phyloP scores from a whole-genome alignment of 352 stramenopile species.

The Globisporangium iwayamae region DNA sequence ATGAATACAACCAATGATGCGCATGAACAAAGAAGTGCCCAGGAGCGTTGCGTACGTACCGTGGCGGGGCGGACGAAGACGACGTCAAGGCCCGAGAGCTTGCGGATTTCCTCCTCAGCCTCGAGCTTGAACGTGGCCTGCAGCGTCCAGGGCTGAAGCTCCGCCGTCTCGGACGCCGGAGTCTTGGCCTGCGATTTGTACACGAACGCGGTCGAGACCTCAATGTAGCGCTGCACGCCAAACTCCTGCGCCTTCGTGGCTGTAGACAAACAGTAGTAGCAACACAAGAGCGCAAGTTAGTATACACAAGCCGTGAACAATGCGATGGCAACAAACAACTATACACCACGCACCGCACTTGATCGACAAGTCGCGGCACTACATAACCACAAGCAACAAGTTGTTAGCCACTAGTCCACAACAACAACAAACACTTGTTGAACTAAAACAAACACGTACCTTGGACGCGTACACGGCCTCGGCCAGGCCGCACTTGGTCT shows the following conservation, averaged over 20 bases:
- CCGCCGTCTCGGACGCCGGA: constrained; percentile 52
- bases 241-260: constrained; percentile 63
- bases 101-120: constrained; percentile 68
- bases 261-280: constrained; percentile 8
- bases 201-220: constrained; percentile 86
- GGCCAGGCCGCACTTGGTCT: constrained; percentile 76
- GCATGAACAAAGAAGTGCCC: no score
- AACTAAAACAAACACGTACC: constrained; percentile 17
- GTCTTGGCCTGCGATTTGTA: constrained; percentile 84
- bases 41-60: constrained; percentile 23
- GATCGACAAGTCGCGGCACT: constrained; percentile 78
- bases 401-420: background rate
- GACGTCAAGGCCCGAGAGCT: constrained; percentile 47
- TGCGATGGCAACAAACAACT: background rate
- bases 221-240: constrained; percentile 74
- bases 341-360: constrained; percentile 63
- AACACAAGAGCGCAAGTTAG: background rate
- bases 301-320: background rate
- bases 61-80: constrained; percentile 77
- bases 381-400: background rate
- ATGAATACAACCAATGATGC: no score
- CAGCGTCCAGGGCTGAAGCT: constrained; percentile 77
- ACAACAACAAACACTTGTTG: background rate
- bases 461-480: constrained; percentile 81
- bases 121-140: constrained; percentile 87